These are phyloP conservation scores for Cucumis sativus DNA, from an alignment of 306 rosid genomes.

Conservation along the genomic window DNA sequence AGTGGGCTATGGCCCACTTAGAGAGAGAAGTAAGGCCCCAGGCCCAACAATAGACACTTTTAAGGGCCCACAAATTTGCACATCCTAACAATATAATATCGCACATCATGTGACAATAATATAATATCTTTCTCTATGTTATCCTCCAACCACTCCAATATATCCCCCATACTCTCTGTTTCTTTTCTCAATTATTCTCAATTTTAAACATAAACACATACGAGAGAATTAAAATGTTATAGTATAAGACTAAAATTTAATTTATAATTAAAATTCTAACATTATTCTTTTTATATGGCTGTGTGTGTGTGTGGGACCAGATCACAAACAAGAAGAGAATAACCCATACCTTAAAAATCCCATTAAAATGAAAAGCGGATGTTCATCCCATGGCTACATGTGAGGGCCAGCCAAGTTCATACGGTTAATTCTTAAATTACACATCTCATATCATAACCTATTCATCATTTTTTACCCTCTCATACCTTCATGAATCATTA, in stretches of 20 bases:
- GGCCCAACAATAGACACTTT: slow-evolving; percentile 5
- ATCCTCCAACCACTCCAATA: not conserved
- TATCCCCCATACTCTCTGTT: not conserved
- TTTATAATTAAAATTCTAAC: too few species aligned
- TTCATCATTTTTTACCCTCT: not conserved
- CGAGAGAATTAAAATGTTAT: too few species aligned
- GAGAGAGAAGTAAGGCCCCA: not conserved
- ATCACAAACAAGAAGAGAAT: slow-evolving; percentile 50
- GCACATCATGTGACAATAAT: not conserved
- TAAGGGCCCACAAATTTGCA: not conserved
- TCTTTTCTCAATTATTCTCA: too few species aligned
- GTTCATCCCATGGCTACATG: slow-evolving; percentile 81
- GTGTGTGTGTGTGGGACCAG: slow-evolving; percentile 21
- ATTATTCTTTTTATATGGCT: too few species aligned
- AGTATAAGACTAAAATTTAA: too few species aligned
- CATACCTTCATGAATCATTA: too few species aligned
- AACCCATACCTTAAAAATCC: slow-evolving; percentile 81
- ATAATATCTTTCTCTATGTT: not conserved
- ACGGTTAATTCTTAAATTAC: slow-evolving; percentile 6
- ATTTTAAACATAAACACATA: too few species aligned
- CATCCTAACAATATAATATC: not conserved
- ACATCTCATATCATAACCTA: not conserved
- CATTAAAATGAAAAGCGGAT: slow-evolving; percentile 46
- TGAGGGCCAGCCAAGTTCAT: slow-evolving; percentile 48
- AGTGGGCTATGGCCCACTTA: slow-evolving; percentile 9